Conservation (phyloP, 208 protist species). For the Endotrypanum monterogeii region DNA sequence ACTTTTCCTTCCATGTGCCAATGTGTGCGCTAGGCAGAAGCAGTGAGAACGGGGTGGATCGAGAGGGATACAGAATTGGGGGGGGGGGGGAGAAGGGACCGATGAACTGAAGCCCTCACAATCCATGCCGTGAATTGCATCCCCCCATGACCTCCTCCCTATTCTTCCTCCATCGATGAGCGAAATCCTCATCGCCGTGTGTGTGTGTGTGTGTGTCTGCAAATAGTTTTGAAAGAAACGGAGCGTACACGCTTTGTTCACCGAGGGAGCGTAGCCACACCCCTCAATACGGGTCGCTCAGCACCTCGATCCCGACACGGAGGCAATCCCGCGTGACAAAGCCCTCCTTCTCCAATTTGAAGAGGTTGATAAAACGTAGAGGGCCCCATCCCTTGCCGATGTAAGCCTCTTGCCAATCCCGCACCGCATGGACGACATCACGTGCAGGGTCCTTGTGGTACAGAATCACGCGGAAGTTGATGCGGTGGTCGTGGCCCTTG, state of each 20-base stretch:
- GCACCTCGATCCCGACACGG: conserved; percentile 39
- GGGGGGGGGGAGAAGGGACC: no score
- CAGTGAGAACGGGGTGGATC: no score
- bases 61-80: no score
- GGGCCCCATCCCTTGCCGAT: conserved; percentile 57
- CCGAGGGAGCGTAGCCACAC: not conserved
- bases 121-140: no score
- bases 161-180: no score
- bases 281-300: conserved; percentile 32
- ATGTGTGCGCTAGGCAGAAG: no score
- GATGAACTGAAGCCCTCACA: no score
- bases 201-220: not conserved
- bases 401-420: conserved; percentile 44
- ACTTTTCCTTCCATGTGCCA: no score
- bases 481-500: conserved; percentile 38
- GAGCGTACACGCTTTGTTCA: not conserved
- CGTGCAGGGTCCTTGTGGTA: conserved; percentile 36
- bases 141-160: no score
- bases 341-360: conserved; percentile 26
- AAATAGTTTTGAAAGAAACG: not conserved
- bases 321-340: conserved; percentile 40
- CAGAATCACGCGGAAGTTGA: conserved; percentile 41
- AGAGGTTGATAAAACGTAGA: conserved; percentile 40
- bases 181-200: no score
- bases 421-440: conserved; percentile 42